Conservation (phyloP, 2,329 filamentous ascomycete genomes). For the Cordyceps javanica region DNA sequence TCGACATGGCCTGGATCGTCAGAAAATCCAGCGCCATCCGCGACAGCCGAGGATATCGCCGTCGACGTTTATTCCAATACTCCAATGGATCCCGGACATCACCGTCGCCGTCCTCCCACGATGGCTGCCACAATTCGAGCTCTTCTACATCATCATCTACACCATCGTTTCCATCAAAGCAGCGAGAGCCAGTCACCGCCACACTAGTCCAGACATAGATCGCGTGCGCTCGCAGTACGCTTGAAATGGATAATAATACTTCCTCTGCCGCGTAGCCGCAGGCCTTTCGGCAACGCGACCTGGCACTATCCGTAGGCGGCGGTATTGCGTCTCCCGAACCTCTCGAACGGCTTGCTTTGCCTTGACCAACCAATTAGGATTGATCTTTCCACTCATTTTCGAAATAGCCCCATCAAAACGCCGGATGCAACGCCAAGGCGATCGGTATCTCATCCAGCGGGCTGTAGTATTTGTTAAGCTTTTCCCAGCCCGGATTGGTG, state of each 20-base stretch:
- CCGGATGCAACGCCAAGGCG: neutral
- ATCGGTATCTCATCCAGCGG: neutral
- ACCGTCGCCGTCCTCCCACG: neutral
- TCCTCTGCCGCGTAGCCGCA: constrained; percentile 1
- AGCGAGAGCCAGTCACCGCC: constrained; percentile 27
- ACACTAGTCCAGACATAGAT: neutral
- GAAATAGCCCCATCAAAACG: neutral
- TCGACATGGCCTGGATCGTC: constrained; percentile 12
- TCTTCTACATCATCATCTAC: neutral
- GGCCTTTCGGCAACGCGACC: neutral
- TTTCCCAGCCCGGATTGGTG: neutral
- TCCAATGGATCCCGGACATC: neutral
- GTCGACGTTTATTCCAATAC: neutral
- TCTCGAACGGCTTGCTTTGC: neutral
- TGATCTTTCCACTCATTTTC: neutral
- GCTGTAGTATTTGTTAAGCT: neutral
- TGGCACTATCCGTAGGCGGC: neutral
- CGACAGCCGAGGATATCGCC: constrained; percentile 1
- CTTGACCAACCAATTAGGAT: neutral
- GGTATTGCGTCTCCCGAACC: neutral
- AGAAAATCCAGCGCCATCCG: constrained; percentile 15
- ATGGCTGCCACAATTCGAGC: neutral
- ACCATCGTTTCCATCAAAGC: constrained; percentile 25
- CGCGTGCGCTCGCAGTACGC: constrained; percentile 3
- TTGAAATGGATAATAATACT: constrained; percentile 10